Evolutionary conservation across 2,329 filamentous ascomycete species (phyloP).

Genomic region (Paecilomyces fulvus): DNA sequence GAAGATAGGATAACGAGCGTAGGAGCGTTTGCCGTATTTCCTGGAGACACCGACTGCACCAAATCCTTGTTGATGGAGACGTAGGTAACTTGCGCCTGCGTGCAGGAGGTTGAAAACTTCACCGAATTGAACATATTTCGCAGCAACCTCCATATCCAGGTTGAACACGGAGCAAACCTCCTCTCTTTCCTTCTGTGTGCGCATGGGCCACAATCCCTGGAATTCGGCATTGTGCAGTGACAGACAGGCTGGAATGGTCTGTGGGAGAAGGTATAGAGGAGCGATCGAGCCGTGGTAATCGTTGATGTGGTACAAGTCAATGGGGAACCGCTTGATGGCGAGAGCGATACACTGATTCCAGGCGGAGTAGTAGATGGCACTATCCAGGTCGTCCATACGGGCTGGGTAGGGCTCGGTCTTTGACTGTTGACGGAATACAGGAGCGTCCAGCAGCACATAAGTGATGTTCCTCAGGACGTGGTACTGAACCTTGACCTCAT

Average conservation of each 20-base stretch:
- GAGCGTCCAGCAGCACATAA: constrained; percentile 58
- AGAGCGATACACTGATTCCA: constrained; percentile 65
- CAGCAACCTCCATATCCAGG: constrained; percentile 47
- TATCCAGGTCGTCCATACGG: constrained; percentile 61
- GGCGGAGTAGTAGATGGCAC: constrained; percentile 59
- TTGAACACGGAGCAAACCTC: constrained; percentile 61
- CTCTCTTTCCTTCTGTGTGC: constrained; percentile 50
- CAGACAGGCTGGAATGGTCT: constrained; percentile 53
- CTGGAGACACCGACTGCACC: constrained; percentile 60
- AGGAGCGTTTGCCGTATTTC: constrained; percentile 60
- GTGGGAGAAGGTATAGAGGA: constrained; percentile 56
- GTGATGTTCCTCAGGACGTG: constrained; percentile 58
- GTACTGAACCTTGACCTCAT: constrained; percentile 56
- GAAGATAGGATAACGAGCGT: constrained; percentile 60
- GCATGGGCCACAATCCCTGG: constrained; percentile 61
- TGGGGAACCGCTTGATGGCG: constrained; percentile 52
- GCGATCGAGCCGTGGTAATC: constrained; percentile 57
- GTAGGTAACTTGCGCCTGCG: constrained; percentile 57
- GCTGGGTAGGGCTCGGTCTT: constrained; percentile 57
- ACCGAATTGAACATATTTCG: constrained; percentile 58
- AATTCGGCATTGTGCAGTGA: constrained; percentile 64
- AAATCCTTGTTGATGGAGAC: constrained; percentile 59
- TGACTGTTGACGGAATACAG: constrained; percentile 57
- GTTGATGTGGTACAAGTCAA: constrained; percentile 60
- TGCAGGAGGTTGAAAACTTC: constrained; percentile 62